Evolutionary conservation across 2,329 filamentous ascomycete species (phyloP).

Genomic region (Hypoxylon sp.): DNA sequence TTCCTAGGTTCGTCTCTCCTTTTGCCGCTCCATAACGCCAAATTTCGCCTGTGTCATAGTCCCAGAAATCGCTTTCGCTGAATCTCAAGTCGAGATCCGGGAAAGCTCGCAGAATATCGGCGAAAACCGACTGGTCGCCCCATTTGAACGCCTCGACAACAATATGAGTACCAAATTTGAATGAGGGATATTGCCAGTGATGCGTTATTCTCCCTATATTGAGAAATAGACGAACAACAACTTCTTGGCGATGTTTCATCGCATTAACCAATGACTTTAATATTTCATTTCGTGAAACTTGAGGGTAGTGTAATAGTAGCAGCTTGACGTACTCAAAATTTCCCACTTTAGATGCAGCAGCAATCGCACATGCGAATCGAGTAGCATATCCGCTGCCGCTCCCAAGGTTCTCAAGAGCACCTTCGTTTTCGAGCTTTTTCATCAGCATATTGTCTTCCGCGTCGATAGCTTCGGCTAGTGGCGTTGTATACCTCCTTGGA

Average conservation of each 20-base stretch:
- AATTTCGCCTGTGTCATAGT: no score
- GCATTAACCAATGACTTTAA: not conserved
- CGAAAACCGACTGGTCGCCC: slow-evolving; percentile 13
- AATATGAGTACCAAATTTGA: no score
- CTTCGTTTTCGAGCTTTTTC: slow-evolving; percentile 11
- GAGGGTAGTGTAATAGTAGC: slow-evolving; percentile 3
- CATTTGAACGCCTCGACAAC: not conserved
- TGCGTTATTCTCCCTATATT: not conserved
- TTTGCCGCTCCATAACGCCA: no score
- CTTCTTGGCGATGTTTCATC: slow-evolving; percentile 2
- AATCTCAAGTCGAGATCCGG: not conserved
- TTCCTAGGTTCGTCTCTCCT: no score
- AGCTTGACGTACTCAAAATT: slow-evolving; percentile 15
- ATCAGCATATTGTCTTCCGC: slow-evolving; percentile 14
- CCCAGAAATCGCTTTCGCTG: no score
- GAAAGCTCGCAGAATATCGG: not conserved
- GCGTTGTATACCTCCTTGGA: slow-evolving; percentile 16
- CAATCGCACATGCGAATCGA: not conserved
- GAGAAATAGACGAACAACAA: slow-evolving; percentile 14
- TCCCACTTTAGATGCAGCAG: slow-evolving; percentile 12
- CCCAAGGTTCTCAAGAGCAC: slow-evolving; percentile 14
- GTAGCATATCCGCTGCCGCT: no score
- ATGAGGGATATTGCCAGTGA: not conserved
- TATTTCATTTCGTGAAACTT: not conserved
- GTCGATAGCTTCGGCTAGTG: slow-evolving; percentile 31